Conservation (phyloP, 495 filamentous ascomycete species). For the Aspergillus carlsbadensis region DNA sequence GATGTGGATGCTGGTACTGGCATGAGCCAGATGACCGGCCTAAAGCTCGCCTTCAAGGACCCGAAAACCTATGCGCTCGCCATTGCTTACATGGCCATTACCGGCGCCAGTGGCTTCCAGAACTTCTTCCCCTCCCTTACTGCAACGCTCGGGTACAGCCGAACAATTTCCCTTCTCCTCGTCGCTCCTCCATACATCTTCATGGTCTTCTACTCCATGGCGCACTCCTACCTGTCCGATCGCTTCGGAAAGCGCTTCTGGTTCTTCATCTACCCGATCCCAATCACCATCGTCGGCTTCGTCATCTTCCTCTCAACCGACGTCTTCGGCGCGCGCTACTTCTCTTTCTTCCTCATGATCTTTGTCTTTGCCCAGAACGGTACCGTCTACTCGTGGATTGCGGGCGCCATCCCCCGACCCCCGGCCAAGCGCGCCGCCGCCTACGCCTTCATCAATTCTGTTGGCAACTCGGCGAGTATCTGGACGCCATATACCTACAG, state of each 20-base stretch:
- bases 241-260: slow-evolving; percentile 46
- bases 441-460: slow-evolving; percentile 54
- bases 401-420: slow-evolving; percentile 50
- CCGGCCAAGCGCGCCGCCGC: slow-evolving; percentile 55
- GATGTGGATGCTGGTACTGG: slow-evolving; percentile 48
- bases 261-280: slow-evolving; percentile 52
- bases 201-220: slow-evolving; percentile 50
- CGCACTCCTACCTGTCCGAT: slow-evolving; percentile 48
- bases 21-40: slow-evolving; percentile 48
- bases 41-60: slow-evolving; percentile 53
- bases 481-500: slow-evolving; percentile 57
- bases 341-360: slow-evolving; percentile 54
- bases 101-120: slow-evolving; percentile 52
- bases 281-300: slow-evolving; percentile 49
- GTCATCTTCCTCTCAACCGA: slow-evolving; percentile 51
- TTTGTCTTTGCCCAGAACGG: slow-evolving; percentile 55
- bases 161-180: slow-evolving; percentile 46
- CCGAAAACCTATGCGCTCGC: slow-evolving; percentile 51
- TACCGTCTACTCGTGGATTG: slow-evolving; percentile 56
- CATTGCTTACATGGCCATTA: slow-evolving; percentile 51
- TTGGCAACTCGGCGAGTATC: slow-evolving; percentile 53
- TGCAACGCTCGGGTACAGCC: slow-evolving; percentile 38
- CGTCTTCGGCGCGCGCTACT: slow-evolving; percentile 49
- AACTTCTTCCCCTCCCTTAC: slow-evolving; percentile 56
- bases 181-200: slow-evolving; percentile 56